Evolutionary conservation across 73 alveolate genomes (phyloP), one percentile per base, ranked within the genome.

Genomic region (Paramecium pentaurelia): DNA sequence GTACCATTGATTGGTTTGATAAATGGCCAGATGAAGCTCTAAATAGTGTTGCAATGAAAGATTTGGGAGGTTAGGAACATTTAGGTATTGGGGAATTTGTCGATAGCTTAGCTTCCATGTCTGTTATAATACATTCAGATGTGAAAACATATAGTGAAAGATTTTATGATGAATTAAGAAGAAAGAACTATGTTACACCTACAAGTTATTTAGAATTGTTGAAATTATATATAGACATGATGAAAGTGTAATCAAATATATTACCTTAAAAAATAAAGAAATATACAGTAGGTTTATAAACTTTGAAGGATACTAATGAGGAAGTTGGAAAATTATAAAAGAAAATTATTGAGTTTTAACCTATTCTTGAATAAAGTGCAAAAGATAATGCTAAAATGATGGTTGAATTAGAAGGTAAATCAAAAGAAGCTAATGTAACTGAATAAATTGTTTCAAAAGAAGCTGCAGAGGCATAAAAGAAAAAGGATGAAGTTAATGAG

Each of bases 111-210:
- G 88, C 97, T 87, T 86, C 93, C 36, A 98, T 98, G 95, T 95
- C 99, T 27, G 99, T 98, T 30, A 96, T 95, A 49, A 98, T 98
- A 18, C 99, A 98, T 96, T 80, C 93, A 32, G 68, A 95, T 20
- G 98, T 97, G 4, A 99, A 98, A 87, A 88, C 44, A 1, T 90
- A 90, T 92, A 92, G 98, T 47, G 98, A 93, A 45, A 93, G 94
- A 59, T 98, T 98, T 95, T 94, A 96, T 75, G 98, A 97, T 85
- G 99, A 98, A 93, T 86, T 97, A 20, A 94, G 99, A 80, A 92
- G 99, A 59, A 97, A 96, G 83, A 98, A 98, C 96, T 99, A 99
- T 95, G 98, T 98, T 28, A 99, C 99, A 6, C 99, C 99, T 1
- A 99, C 99, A 32, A 95, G 99, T 11, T 99, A 99, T 95, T 94